Base-by-base conservation (phyloP, 805 yeast genomes). In the Cephaloascus albidus region DNA sequence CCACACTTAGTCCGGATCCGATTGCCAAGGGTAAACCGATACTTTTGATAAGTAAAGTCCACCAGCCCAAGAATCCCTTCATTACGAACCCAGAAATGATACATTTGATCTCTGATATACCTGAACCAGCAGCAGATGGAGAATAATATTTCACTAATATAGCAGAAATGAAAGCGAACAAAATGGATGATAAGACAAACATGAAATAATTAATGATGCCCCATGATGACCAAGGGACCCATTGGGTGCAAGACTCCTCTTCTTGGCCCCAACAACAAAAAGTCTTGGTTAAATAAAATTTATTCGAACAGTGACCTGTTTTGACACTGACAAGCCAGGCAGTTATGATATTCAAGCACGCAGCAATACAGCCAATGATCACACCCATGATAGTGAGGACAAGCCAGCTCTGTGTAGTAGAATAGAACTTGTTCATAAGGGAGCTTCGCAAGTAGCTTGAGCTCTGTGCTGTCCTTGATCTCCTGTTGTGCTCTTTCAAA, bases 121-220 rank as follows among this genome's bases (percentile, higher is more conserved):
- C 99, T 4, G 95, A 85, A 1, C 99, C 99, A 1, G 97, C 94
- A 2, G 98, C 97, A 39, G 80, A 70, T 1, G 96, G 96, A 0
- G 96, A 89, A 48, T 76, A 78, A 12, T 57, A 55, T 46, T 76
- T 68, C 36, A 94, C 96, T 28, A 88, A 53, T 12, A 70, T 54
- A 0, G 90, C 86, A 1, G 96, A 80, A 10, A 70, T 47, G 6
- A 69, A 56, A 3, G 93, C 84, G 48, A 90, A 78, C 0, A 63
- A 14, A 1, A 79, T 60, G 4, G 95, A 82, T 1, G 81, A 58
- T 0, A 62, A 6, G 3, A 86, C 68, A 51, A 80, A 90, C 0
- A 74, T 52, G 2, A 75, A 1, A 51, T 85, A 90, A 37, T 76
- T 70, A 5, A 70, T 47, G 1, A 69, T 36, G 0, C 61, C 53